Evolutionary conservation across 2,329 filamentous ascomycete genomes (phyloP), one percentile per base, ranked within the genome.

Genomic region (Diaporthe ilicicola): DNA sequence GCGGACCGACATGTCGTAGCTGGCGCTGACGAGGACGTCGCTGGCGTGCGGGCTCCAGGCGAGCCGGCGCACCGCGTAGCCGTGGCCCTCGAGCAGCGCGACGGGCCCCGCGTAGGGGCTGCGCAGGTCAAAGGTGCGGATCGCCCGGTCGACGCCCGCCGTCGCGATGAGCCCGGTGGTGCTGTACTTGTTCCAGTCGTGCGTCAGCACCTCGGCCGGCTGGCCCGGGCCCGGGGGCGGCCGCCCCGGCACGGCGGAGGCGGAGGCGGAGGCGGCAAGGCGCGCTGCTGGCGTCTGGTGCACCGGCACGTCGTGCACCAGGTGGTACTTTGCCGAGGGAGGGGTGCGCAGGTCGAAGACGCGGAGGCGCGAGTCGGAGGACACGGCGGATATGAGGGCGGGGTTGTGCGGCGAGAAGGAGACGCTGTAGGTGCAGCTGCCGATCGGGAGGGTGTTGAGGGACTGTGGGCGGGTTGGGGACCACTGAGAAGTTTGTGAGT

Each of bases 101-200:
- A 94, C 79, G 0, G 95, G 94, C 0, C 94, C 94, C 6, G 87
- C 89, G 6, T 86, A 83, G 0, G 94, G 92, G 76, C 90, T 92
- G 53, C 96, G 88, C 55, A 98, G 91, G 80, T 99, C 96, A 77
- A 98, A 98, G 0, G 93, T 96, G 59, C 96, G 91, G 72, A 99
- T 91, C 22, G 92, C 84, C 67, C 93, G 89, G 81, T 99, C 96
- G 4, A 98, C 96, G 68, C 96, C 95, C 1, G 90, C 96, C 0
- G 94, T 94, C 0, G 96, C 96, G 68, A 99, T 85, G 32, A 98
- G 86, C 1, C 71, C 71, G 0, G 91, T 92, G 75, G 94, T 90
- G 48, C 93, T 89, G 83, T 99, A 99, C 82, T 99, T 99, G 84
- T 99, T 99, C 96, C 96, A 99, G 81, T 99, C 96, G 82, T 98